phyloP scores from a whole-genome alignment of 176 grass and related monocot genomes.

The Aegilops sharonensis region DNA sequence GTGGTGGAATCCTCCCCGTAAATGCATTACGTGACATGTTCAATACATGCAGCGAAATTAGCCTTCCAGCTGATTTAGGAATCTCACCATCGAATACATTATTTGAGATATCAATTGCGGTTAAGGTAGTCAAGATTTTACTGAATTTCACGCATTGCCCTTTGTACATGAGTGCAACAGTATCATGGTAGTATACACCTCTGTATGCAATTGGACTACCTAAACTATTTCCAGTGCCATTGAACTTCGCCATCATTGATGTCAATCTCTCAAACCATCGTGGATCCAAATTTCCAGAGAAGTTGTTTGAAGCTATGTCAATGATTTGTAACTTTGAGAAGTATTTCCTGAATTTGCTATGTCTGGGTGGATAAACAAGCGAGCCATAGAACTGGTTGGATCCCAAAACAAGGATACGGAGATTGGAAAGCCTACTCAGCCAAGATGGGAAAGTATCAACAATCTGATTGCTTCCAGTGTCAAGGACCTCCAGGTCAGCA shows the following conservation, averaged over 20 bases:
- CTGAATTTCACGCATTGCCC: no score
- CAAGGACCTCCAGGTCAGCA: constrained; percentile 4
- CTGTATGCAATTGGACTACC: no score
- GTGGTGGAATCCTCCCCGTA: no score
- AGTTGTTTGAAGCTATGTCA: constrained; percentile 38
- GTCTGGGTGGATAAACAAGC: background rate
- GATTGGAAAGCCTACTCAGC: background rate
- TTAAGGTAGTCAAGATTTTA: no score
- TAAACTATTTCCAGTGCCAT: background rate
- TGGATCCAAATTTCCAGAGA: background rate
- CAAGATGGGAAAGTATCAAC: constrained; percentile 30
- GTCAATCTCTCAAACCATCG: background rate
- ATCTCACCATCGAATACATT: no score
- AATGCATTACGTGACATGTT: no score
- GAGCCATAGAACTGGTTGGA: constrained; percentile 40
- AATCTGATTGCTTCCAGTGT: constrained; percentile 31
- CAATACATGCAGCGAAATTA: no score
- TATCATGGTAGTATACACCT: no score
- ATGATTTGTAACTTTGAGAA: constrained; percentile 30
- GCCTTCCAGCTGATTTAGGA: no score
- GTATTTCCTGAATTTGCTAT: background rate
- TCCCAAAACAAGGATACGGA: constrained; percentile 29
- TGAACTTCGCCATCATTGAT: background rate
- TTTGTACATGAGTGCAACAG: no score
- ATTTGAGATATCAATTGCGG: no score